These are phyloP conservation scores for Tuber magnatum DNA, from an alignment of 495 filamentous ascomycete species.

Conservation along the genomic window DNA sequence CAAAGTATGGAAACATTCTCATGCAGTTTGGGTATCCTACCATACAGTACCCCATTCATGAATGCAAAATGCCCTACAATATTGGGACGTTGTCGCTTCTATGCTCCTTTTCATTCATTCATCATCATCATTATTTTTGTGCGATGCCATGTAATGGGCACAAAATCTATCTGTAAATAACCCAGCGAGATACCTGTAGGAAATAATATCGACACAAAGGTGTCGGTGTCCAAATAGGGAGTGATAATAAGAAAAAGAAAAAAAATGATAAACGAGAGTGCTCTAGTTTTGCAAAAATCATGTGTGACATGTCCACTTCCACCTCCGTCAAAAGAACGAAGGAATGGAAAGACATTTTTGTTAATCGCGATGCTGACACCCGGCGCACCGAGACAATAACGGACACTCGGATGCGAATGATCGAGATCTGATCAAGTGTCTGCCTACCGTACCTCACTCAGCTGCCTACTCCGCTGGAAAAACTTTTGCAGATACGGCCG, in stretches of 20 bases:
- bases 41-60: not conserved
- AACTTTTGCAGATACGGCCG: not conserved
- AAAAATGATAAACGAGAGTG: not conserved
- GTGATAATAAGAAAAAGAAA: not conserved
- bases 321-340: not conserved
- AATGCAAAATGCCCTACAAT: not conserved
- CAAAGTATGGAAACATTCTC: not conserved
- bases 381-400: conserved; percentile 4
- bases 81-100: not conserved
- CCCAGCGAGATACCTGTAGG: not conserved
- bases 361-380: not conserved
- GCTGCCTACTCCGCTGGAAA: not conserved
- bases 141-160: not conserved
- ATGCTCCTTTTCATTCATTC: not conserved
- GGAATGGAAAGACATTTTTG: not conserved
- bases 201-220: not conserved
- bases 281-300: not conserved
- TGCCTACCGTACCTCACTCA: not conserved
- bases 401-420: not conserved
- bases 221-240: not conserved
- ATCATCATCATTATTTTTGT: not conserved
- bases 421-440: not conserved
- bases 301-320: not conserved
- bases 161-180: not conserved
- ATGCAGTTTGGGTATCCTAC: not conserved